These are phyloP conservation scores for Collybiopsis confluens DNA, from an alignment of 768 basidiomycete genomes.

Conservation along the genomic window DNA sequence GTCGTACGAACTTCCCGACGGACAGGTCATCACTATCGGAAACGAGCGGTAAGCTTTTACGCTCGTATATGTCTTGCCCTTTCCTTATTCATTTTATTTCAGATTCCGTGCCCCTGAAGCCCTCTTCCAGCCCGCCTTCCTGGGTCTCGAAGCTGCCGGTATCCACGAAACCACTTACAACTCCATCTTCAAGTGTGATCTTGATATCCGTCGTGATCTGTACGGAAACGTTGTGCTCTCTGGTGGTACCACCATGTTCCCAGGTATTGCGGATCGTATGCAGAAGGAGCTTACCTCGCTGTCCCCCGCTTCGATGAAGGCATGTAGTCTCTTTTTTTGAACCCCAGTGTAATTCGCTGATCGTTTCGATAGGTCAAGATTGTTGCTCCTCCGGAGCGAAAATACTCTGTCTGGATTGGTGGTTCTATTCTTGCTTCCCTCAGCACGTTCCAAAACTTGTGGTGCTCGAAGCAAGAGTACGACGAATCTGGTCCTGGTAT, in stretches of 20 bases:
- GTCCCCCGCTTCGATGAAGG: conserved; percentile 65
- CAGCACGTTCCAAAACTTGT: conserved; percentile 94
- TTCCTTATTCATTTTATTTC: conserved; percentile 48
- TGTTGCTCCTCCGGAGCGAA: conserved; percentile 65
- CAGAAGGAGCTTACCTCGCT: conserved; percentile 68
- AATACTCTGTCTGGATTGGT: conserved; percentile 89
- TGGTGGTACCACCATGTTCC: conserved; percentile 94
- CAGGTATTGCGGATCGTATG: conserved; percentile 87
- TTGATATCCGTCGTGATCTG: conserved; percentile 78
- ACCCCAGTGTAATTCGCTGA: neutral
- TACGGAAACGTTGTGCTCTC: conserved; percentile 85
- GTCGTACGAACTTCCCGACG: conserved; percentile 76
- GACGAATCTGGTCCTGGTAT: conserved; percentile 66
- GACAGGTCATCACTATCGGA: conserved; percentile 93
- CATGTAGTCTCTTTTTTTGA: conserved; percentile 18
- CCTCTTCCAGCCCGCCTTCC: conserved; percentile 88
- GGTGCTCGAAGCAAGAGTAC: conserved; percentile 92
- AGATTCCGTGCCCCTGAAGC: conserved; percentile 88
- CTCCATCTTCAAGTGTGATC: conserved; percentile 86
- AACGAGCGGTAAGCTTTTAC: conserved; percentile 63
- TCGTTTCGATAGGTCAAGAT: conserved; percentile 45
- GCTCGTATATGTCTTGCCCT: conserved; percentile 23
- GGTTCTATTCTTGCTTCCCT: conserved; percentile 84
- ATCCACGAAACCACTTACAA: conserved; percentile 87
- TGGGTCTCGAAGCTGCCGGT: conserved; percentile 71